Percentiles rank a stretch among this genome's conserved stretches.
These are phyloP conservation scores for Saccharomyces hybrid DNA, from an alignment of 1,139 yeast genomes.

Conservation along the genomic window DNA sequence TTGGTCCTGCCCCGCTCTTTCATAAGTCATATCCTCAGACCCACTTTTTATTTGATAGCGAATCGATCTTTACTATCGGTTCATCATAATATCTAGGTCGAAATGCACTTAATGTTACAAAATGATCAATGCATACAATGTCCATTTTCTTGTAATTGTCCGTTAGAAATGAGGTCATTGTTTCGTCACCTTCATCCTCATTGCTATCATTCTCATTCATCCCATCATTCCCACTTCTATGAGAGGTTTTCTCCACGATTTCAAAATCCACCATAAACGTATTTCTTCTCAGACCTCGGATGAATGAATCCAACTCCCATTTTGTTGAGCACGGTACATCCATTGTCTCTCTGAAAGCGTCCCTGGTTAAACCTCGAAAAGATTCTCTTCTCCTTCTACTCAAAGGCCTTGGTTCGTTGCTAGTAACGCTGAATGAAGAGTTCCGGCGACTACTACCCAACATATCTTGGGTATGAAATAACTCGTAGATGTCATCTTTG, in stretches of 20 bases:
- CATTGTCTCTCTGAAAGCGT: conserved; percentile 8
- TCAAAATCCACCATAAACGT: conserved; percentile 20
- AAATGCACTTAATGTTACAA: conserved; percentile 16
- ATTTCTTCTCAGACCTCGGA: conserved; percentile 16
- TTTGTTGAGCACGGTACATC: conserved; percentile 12
- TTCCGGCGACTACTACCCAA: conserved; percentile 3
- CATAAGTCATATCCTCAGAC: background rate
- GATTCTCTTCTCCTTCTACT: conserved; percentile 5
- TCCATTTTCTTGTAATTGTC: conserved; percentile 23
- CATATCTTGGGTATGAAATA: conserved; percentile 13
- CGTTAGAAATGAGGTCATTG: conserved; percentile 22
- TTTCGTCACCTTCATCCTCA: conserved; percentile 1
- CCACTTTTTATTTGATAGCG: conserved; percentile 9
- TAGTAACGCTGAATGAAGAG: conserved; percentile 4
- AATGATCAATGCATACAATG: conserved; percentile 20
- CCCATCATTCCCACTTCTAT: conserved; percentile 2
- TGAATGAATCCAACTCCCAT: conserved; percentile 15
- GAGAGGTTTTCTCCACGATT: conserved; percentile 10
- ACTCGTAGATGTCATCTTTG: conserved; percentile 14
- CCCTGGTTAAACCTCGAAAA: background rate
- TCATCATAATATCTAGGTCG: conserved; percentile 22
- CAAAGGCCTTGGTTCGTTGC: conserved; percentile 3
- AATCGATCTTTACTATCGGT: conserved; percentile 16
- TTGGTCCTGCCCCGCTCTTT: conserved; percentile 1
- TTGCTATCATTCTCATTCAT: conserved; percentile 7